Base-by-base conservation (phyloP, 305 asterid species). In the Fraxinus floribunda region DNA sequence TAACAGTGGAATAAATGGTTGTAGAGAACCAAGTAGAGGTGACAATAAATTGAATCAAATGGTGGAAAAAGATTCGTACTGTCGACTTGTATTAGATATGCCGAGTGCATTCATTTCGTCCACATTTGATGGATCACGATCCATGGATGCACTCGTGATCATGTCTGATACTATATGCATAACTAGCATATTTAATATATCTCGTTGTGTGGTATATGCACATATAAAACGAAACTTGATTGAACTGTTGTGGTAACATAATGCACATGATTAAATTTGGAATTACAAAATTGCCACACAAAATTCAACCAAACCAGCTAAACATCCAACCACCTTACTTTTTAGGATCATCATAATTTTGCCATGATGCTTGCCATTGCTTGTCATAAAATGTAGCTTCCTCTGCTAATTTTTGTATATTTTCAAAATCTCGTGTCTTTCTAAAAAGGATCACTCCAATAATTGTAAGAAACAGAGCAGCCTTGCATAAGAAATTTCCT, bases 311-410 rank as follows among this genome's bases (percentile, higher is more conserved):
- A 64, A 64, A 4, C 26, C n/a, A 1, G 4, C 74, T 26, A 3
- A 9, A 62, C 36, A 24, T 26, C 36, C 3, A 66, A 8, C 2
- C 36, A 62, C 71, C 30, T 62, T 62, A 60, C 35, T 10, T 8
- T 29, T 26, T 66, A 66, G 36, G 36, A 66, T 66, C 77, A 64
- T 84, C 70, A 35, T 83, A 78, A 82, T 84, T 83, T 83, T 82
- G 82, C 94, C 94, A 88, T 0, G 95, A 90, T 7, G 94, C 86
- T 84, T 84, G 88, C 94, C 97, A 90, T 83, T 92, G 93, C 87
- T 85, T 85, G 84, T 93, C 91, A 46, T 90, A 93, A 77, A 91
- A 89, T 2, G 94, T 91, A 4, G 97, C 92, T 84, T 91, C 95
- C 32, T 91, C 92, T 3, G 87, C 93, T 3, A 91, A 62, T 85